These are phyloP conservation scores for Pogostemon cablin DNA, from an alignment of 257 asterid genomes.

Conservation along the genomic window DNA sequence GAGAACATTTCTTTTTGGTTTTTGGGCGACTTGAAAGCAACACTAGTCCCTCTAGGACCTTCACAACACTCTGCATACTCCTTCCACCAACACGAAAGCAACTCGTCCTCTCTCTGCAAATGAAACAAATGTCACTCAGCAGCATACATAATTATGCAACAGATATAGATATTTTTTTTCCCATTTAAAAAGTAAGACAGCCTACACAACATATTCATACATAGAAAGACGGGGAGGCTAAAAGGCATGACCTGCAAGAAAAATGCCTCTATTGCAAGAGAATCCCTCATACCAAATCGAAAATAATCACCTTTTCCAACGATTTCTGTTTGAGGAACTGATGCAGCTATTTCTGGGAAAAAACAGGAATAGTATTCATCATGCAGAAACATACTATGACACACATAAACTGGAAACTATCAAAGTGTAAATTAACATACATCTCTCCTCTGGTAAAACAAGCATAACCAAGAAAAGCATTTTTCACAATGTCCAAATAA, in stretches of 20 bases:
- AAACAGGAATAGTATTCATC: slow-evolving; percentile 23
- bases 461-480: background rate
- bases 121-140: slow-evolving; percentile 26
- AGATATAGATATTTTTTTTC: background rate
- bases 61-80: slow-evolving; percentile 96
- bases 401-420: slow-evolving; percentile 2
- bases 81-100: slow-evolving; percentile 93
- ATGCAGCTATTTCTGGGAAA: slow-evolving; percentile 81
- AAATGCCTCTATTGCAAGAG: slow-evolving; percentile 96
- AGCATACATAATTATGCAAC: slow-evolving; percentile 6
- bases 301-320: slow-evolving; percentile 95
- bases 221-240: slow-evolving; percentile 20
- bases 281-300: slow-evolving; percentile 98
- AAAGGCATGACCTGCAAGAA: slow-evolving; percentile 77
- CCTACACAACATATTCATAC: slow-evolving; percentile 21
- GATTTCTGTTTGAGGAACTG: slow-evolving; percentile 77
- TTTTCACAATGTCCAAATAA: slow-evolving; percentile 8
- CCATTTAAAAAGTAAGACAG: slow-evolving; percentile 18
- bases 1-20: slow-evolving; percentile 35
- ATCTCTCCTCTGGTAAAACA: slow-evolving; percentile 18
- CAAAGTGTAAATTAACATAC: slow-evolving; percentile 13
- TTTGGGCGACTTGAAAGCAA: slow-evolving; percentile 34
- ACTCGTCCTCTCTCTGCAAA: slow-evolving; percentile 82
- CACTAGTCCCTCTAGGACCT: slow-evolving; percentile 68
- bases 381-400: background rate